Evolutionary conservation across 2,329 filamentous ascomycete genomes (phyloP), one percentile per base, ranked within the genome.

Genomic region (Aspergillus quadricinctus): DNA sequence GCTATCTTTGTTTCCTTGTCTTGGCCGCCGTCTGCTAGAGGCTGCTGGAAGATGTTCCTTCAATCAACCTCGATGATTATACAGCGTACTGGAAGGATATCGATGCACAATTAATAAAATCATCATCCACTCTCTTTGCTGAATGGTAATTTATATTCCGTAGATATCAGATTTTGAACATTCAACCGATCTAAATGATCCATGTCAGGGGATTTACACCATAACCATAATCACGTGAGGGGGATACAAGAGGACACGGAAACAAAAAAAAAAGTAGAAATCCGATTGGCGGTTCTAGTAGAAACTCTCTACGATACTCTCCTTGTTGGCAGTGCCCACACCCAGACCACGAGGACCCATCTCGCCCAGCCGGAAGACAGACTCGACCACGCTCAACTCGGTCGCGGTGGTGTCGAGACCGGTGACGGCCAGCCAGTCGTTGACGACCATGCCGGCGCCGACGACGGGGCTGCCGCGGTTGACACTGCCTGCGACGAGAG

Each of bases 301-400:
- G 80, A 97, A 99, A 69, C 90, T 96, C 81, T 99, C 94, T 60
- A 99, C 94, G 85, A 99, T 96, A 64, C 92, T 94, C 75, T 97
- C 93, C 84, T 97, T 97, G 81, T 97, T 87, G 66, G 66, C 64
- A 57, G 63, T 68, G 23, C 64, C 68, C 52, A 63, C 57, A 0
- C 80, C 85, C 51, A 91, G 88, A 6, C 85, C 90, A 64, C 86
- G 83, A 53, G 69, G 67, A 3, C 78, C 80, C 67, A 90, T 92
- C 80, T 97, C 93, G 61, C 92, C 92, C 49, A 99, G 81, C 68
- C 92, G 86, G 82, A 99, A 99, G 62, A 99, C 92, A 68, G 88
- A 92, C 83, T 99, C 94, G 56, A 99, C 85, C 57, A 99, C 94
- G 71, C 91, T 96, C 68, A 99, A 80, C 80, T 99, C 94, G 1